Evolutionary conservation across 352 stramenopile genomes (phyloP), one percentile per base, ranked within the genome.

Genomic region (Globisporangium spiculum): DNA sequence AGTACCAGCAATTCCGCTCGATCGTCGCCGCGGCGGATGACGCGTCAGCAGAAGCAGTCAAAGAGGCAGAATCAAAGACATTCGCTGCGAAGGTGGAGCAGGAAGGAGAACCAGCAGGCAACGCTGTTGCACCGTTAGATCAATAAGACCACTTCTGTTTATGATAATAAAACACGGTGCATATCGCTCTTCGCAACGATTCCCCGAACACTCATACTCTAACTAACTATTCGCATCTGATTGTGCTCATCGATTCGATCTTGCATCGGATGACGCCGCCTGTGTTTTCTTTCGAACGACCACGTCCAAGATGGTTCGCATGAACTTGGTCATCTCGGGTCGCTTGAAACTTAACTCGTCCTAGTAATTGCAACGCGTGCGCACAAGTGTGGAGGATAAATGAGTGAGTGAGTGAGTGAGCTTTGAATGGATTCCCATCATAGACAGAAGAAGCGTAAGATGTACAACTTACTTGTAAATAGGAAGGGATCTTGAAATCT

Each of bases 331-430:
- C 75, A 93, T 84, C 70, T 95, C 84, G 48, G 78, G 78, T 44
- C 86, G 80, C 66, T 81, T 89, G 74, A 95, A 95, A 53, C 78
- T 92, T 63, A 95, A 69, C 63, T 95, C 88, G 38, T 95, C 84
- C 79, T 93, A 24, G 18, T 10, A 44, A 1, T 64, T 48, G 52
- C 16, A 59, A 9, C 30, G 30, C 30, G 30, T 4, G 30, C 30
- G 4, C 4, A 32, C 30, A 32, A 32, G 30, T 32, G 30, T 32
- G 4, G 4, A 32, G 30, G 30, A 32, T 32, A 7, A 22, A 18
- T 52, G 44, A 52, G 44, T 52, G 0, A 22, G 44, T 52, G 0
- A 22, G 44, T 52, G 1, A 52, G 18, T 16, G 14, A 20, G 4
- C 7, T 52, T 2, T 3, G 18, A 24, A 7, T 12, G 18, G 10